These are phyloP conservation scores for Plenodomus tracheiphilus DNA, from an alignment of 2,329 filamentous ascomycete species.

Conservation along the genomic window DNA sequence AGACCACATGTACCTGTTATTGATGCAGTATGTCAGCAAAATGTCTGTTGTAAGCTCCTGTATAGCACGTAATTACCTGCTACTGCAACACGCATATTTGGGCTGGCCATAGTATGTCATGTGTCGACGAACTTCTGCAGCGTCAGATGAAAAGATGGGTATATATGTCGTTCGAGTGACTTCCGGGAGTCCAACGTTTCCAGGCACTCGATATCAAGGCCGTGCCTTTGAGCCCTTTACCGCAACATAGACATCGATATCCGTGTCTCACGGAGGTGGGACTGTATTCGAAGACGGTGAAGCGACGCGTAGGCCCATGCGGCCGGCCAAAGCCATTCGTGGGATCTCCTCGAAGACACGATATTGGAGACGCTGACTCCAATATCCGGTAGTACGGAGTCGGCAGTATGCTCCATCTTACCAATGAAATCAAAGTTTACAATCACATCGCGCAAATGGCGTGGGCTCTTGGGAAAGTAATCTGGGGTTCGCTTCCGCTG, in stretches of 20 bases:
- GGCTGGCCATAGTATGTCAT: conserved; percentile 16
- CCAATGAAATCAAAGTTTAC: conserved; percentile 20
- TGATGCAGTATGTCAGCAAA: not conserved
- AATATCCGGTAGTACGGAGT: conserved; percentile 6
- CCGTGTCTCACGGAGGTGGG: conserved; percentile 36
- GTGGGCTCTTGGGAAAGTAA: not conserved
- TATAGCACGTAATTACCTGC: conserved; percentile 37
- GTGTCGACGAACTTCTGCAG: not conserved
- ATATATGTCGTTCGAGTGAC: not conserved
- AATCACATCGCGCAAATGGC: not conserved
- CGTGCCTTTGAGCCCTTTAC: conserved; percentile 9
- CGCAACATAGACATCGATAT: conserved; percentile 18
- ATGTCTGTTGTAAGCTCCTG: not conserved
- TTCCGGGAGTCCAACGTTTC: not conserved
- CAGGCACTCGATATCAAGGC: not conserved
- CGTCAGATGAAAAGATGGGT: not conserved
- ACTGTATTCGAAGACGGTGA: conserved; percentile 26
- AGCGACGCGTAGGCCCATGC: conserved; percentile 12
- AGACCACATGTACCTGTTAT: conserved; percentile 59
- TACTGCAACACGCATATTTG: conserved; percentile 65
- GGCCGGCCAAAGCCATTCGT: conserved; percentile 8
- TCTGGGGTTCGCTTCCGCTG: not conserved
- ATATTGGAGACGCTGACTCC: not conserved
- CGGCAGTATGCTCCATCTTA: conserved; percentile 2
- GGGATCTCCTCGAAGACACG: not conserved